Conservation (phyloP, 108 stramenopile genomes). For the Skeletonema costatum region DNA sequence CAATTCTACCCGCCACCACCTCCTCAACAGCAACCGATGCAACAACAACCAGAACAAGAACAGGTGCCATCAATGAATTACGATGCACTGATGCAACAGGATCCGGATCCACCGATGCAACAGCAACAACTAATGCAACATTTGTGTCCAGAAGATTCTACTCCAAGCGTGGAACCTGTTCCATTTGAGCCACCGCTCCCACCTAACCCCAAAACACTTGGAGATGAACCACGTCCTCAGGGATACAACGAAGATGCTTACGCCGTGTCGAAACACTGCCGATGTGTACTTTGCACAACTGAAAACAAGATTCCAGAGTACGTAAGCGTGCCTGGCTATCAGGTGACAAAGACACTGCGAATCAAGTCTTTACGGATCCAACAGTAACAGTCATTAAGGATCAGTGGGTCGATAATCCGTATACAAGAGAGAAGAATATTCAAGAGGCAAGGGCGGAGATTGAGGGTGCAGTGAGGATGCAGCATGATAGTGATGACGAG, state of each 20-base stretch:
- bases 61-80: not conserved
- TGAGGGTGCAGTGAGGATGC: conserved; percentile 18
- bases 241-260: conserved; percentile 75
- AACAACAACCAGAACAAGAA: conserved; percentile 12
- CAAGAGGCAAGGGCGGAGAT: conserved; percentile 25
- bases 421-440: conserved; percentile 52
- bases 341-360: conserved; percentile 65
- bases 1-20: conserved; percentile 17
- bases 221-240: conserved; percentile 34
- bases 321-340: conserved; percentile 59
- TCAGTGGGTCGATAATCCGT: conserved; percentile 64
- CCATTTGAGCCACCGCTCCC: conserved; percentile 34
- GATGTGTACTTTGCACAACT: conserved; percentile 89
- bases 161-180: not conserved
- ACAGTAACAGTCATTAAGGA: conserved; percentile 54
- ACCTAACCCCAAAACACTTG: conserved; percentile 13
- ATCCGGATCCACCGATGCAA: conserved; percentile 2
- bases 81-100: conserved; percentile 45
- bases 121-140: conserved; percentile 47
- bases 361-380: conserved; percentile 70
- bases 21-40: not conserved
- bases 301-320: conserved; percentile 80
- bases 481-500: not conserved
- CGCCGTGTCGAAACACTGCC: conserved; percentile 77
- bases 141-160: not conserved